Base-by-base conservation (phyloP, 306 rosid genomes). In the Prunus armeniaca region DNA sequence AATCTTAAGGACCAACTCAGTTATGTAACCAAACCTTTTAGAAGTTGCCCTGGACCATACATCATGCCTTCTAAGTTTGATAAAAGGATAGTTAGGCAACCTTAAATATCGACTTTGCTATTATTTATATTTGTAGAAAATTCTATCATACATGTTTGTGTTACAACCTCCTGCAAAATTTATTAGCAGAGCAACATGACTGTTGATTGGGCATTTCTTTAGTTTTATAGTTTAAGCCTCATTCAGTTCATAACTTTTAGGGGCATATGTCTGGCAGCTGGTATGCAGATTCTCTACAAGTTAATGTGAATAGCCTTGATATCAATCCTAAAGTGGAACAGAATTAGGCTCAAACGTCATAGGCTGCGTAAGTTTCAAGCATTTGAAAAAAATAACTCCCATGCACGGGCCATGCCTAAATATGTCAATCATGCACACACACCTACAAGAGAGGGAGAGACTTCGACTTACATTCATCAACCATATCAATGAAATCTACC, bases 401-500 rank as follows among this genome's bases (percentile, higher is more conserved):
- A 51, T 70, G 74, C 22, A 51, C 52, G 74, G 52, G 4, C 2
- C 69, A n/a, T 71, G 50, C 28, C 32, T 58, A 64, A 64, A 55
- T 38, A 71, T 34, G 65, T 52, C 63, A 71, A 52, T 41, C 30
- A 43, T 28, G 32, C 76, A 38, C 9, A 9, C 25, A 3, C 7
- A 24, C 56, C 13, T 2, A 7, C 58, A 60, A 65, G 76, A 77
- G 76, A 69, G 32, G 43, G 76, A 80, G 69, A 79, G 72, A 72
- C 63, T 77, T 58, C 30, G 65, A 82, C 89, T 86, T 79, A 95
- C 99, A 93, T 71, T 95, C 99, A 76, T 92, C 97, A n/a, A 66
- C 79, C 99, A 95, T 95, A 78, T 90, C 97, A 83, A 92, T 92
- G 85, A 95, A 95, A 89, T 95, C 99, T 67, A 95, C 97, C 25